phyloP scores from a whole-genome alignment of 805 yeast genomes.

The Alloascoidea africana region DNA sequence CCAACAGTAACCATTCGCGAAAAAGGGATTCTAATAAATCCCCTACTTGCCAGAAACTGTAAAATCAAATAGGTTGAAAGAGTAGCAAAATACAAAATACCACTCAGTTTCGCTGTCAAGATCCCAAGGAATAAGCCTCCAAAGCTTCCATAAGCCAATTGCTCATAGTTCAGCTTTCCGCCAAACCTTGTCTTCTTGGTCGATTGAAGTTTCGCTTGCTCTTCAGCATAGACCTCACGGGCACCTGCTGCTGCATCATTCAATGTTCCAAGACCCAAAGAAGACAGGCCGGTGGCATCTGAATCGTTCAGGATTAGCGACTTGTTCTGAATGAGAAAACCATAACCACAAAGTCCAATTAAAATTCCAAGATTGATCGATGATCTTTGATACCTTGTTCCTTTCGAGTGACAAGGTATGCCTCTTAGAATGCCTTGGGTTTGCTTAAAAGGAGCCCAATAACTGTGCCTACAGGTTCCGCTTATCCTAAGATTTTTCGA shows the following conservation, averaged over 20 bases:
- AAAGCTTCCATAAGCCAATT: conserved; percentile 36
- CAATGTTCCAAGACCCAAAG: conserved; percentile 1
- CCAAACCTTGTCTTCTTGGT: conserved; percentile 11
- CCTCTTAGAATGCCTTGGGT: too few relatives aligned
- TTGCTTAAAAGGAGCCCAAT: too few relatives aligned
- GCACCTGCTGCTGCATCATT: neutral
- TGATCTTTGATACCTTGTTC: too few relatives aligned
- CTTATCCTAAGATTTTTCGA: too few relatives aligned
- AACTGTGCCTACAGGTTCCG: too few relatives aligned
- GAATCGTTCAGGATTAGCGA: too few relatives aligned
- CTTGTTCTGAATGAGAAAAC: too few relatives aligned
- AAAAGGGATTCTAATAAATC: conserved; percentile 24
- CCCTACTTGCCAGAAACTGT: conserved; percentile 33
- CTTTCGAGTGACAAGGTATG: too few relatives aligned
- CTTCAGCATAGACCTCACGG: neutral
- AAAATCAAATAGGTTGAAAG: conserved; percentile 20
- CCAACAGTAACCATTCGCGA: conserved; percentile 16
- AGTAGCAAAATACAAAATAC: conserved; percentile 27
- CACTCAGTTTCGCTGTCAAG: conserved; percentile 32
- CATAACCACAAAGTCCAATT: too few relatives aligned
- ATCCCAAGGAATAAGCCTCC: conserved; percentile 35
- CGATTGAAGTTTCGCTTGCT: neutral
- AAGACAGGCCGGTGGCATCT: too few relatives aligned
- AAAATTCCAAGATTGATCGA: too few relatives aligned
- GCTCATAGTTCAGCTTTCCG: conserved; percentile 30